These are phyloP conservation scores for Amphibolis antarctica DNA, from an alignment of 106 monocot species.

Conservation along the genomic window DNA sequence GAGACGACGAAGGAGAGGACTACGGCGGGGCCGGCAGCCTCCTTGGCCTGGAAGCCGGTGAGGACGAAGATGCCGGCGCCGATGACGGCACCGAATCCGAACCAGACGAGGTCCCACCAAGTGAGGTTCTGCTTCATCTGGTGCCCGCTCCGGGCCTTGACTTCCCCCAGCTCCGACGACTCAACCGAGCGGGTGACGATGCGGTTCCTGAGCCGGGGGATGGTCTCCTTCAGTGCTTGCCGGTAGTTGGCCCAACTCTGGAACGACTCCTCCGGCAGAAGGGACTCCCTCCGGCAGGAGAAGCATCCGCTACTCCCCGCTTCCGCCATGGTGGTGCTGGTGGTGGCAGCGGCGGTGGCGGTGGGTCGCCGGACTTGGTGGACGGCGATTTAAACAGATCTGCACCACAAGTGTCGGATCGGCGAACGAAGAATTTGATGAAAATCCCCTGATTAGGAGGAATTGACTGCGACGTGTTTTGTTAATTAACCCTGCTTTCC, in stretches of 20 bases:
- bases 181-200: slow-evolving; percentile 39
- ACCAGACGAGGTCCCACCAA: slow-evolving; percentile 83
- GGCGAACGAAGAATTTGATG: no score
- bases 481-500: no score
- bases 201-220: slow-evolving; percentile 34
- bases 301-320: no score
- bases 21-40: slow-evolving; percentile 48
- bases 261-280: slow-evolving; percentile 70
- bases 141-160: slow-evolving; percentile 47
- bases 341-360: no score
- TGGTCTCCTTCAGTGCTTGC: slow-evolving; percentile 34
- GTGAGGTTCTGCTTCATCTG: slow-evolving; percentile 67
- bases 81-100: slow-evolving; percentile 74
- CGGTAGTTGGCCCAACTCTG: slow-evolving; percentile 42
- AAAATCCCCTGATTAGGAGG: no score
- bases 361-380: no score
- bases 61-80: slow-evolving; percentile 83
- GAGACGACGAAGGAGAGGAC: slow-evolving; percentile 68
- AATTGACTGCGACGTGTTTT: no score
- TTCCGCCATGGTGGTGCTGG: no score
- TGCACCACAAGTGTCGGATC: no score
- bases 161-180: slow-evolving; percentile 37
- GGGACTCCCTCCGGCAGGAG: neutral
- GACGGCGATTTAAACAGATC: no score
- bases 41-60: slow-evolving; percentile 45